Conservation (phyloP, 176 grass and related monocot species). For the Oryza glaberrima region DNA sequence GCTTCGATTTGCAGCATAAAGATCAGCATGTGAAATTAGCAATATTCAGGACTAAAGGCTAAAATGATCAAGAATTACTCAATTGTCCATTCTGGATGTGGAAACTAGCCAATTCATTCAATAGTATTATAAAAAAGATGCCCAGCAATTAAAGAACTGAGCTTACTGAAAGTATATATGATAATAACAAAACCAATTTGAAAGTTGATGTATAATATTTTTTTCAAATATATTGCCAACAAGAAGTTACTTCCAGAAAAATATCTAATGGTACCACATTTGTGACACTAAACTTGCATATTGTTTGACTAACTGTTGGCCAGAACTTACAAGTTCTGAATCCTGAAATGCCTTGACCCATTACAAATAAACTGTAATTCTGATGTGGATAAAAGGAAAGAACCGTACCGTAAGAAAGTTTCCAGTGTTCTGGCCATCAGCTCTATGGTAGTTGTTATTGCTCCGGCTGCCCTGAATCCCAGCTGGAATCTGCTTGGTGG, state of each 20-base stretch:
- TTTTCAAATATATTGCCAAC: neutral
- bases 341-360: neutral
- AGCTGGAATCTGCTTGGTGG: slow-evolving; percentile 62
- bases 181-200: neutral
- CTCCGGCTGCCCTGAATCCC: slow-evolving; percentile 58
- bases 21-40: neutral
- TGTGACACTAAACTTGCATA: neutral
- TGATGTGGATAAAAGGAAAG: neutral
- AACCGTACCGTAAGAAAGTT: slow-evolving; percentile 75
- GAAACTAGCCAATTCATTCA: neutral
- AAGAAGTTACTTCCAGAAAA: neutral
- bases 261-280: neutral
- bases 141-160: neutral
- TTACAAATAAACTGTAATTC: neutral
- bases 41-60: neutral
- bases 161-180: neutral
- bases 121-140: neutral
- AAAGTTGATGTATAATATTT: neutral
- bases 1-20: neutral
- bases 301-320: neutral
- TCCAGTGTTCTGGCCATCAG: slow-evolving; percentile 78
- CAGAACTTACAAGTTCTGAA: neutral
- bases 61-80: neutral
- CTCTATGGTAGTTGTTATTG: slow-evolving; percentile 79
- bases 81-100: neutral